Conservation (phyloP, 1,284 basidiomycete species). For the Pseudozyma hubeiensis region DNA sequence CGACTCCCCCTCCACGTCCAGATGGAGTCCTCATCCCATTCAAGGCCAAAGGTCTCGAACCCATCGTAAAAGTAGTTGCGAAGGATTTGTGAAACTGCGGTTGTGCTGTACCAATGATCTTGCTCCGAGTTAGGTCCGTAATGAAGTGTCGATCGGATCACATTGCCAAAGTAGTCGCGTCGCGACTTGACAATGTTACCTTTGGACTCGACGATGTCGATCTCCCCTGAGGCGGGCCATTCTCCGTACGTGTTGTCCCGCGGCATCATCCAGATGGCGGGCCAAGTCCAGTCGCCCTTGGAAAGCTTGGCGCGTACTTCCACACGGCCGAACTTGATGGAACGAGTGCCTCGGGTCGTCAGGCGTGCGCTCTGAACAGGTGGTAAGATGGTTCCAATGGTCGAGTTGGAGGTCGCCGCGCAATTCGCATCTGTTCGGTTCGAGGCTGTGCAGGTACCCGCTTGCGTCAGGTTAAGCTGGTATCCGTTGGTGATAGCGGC, state of each 20-base stretch:
- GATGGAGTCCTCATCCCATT: conserved; percentile 83
- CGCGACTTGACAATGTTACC: conserved; percentile 72
- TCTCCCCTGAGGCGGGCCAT: conserved; percentile 82
- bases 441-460: conserved; percentile 75
- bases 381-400: conserved; percentile 73
- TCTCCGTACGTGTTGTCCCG: conserved; percentile 76
- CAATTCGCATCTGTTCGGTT: neutral
- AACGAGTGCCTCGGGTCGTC: conserved; percentile 75
- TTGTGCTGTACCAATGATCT: conserved; percentile 81
- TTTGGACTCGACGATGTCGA: conserved; percentile 80
- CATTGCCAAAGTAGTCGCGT: conserved; percentile 75
- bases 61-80: conserved; percentile 77
- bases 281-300: conserved; percentile 80
- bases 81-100: conserved; percentile 75
- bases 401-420: neutral
- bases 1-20: conserved; percentile 76
- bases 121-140: conserved; percentile 75
- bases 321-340: conserved; percentile 83
- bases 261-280: conserved; percentile 85
- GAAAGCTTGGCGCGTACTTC: conserved; percentile 84
- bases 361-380: conserved; percentile 83
- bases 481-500: conserved; percentile 77
- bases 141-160: conserved; percentile 79
- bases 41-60: conserved; percentile 82
- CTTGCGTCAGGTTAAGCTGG: conserved; percentile 81